Conservation (phyloP, 2,329 filamentous ascomycete genomes). For the Biscogniauxia sp. region DNA sequence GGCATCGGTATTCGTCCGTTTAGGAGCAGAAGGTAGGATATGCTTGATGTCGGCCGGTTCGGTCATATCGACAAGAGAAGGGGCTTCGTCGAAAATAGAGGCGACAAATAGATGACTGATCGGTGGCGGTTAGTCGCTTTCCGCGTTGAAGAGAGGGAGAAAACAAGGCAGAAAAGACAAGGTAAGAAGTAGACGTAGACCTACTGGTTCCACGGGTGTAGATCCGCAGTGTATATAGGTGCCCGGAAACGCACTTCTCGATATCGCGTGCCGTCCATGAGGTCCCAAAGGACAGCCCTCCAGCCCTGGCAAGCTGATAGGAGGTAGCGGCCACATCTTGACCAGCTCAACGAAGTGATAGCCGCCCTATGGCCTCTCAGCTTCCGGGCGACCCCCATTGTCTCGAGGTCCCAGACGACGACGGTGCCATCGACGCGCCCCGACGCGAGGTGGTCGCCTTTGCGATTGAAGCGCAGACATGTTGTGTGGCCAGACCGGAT, state of each 20-base stretch:
- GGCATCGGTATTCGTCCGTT: constrained; percentile 66
- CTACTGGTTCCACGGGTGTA: constrained; percentile 88
- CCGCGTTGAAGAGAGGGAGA: not conserved
- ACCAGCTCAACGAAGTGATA: constrained; percentile 95
- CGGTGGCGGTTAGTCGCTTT: constrained; percentile 19
- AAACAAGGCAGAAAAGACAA: not conserved
- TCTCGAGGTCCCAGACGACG: constrained; percentile 95
- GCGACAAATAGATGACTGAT: constrained; percentile 80
- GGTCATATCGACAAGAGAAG: constrained; percentile 79
- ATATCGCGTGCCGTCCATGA: constrained; percentile 66
- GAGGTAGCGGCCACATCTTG: constrained; percentile 83
- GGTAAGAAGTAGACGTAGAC: constrained; percentile 23
- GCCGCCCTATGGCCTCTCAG: constrained; percentile 89
- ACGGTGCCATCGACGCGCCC: constrained; percentile 93
- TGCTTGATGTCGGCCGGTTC: constrained; percentile 69
- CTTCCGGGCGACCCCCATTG: constrained; percentile 93
- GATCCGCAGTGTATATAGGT: constrained; percentile 91
- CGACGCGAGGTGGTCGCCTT: constrained; percentile 90
- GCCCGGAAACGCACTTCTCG: constrained; percentile 89
- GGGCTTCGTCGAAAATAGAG: constrained; percentile 90
- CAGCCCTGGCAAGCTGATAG: constrained; percentile 93
- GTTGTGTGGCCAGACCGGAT: constrained; percentile 71
- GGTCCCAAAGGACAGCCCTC: constrained; percentile 95
- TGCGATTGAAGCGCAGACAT: constrained; percentile 83
- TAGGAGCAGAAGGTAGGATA: constrained; percentile 76